Percentiles rank a stretch among this genome's conserved stretches.
These are phyloP conservation scores for Entelexis sorbosivorans DNA, from an alignment of 1,139 yeast species.

Conservation along the genomic window DNA sequence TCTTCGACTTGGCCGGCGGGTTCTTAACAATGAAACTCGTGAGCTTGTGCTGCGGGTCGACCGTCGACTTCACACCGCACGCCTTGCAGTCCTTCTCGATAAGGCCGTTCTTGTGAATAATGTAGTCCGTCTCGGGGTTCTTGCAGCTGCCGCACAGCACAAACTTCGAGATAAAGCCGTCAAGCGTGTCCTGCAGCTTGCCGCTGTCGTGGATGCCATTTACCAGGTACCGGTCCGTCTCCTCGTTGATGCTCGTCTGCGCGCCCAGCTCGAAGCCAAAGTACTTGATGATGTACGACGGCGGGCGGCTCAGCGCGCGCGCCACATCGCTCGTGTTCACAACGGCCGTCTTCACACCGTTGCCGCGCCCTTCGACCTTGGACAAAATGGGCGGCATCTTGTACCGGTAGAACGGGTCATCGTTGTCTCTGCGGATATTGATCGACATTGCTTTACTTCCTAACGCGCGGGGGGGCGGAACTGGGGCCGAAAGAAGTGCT, in stretches of 20 bases:
- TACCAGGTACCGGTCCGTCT: slow-evolving; percentile 76
- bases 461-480: not conserved
- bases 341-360: slow-evolving; percentile 95
- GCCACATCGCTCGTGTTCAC: slow-evolving; percentile 88
- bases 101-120: slow-evolving; percentile 63
- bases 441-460: slow-evolving; percentile 34
- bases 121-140: slow-evolving; percentile 94
- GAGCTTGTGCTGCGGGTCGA: slow-evolving; percentile 81
- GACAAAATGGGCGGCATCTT: slow-evolving; percentile 98
- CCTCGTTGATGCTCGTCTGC: slow-evolving; percentile 71
- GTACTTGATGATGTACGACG: slow-evolving; percentile 80
- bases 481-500: not conserved
- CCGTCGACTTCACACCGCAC: slow-evolving; percentile 79
- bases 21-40: slow-evolving; percentile 80
- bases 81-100: slow-evolving; percentile 95
- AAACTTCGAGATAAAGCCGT: slow-evolving; percentile 85
- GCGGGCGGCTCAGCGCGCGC: slow-evolving; percentile 86
- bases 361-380: slow-evolving; percentile 97
- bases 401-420: slow-evolving; percentile 97
- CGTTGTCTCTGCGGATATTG: slow-evolving; percentile 93
- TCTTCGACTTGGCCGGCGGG: slow-evolving; percentile 61
- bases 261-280: slow-evolving; percentile 98
- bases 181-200: slow-evolving; percentile 86
- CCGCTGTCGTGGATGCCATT: slow-evolving; percentile 91
- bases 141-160: slow-evolving; percentile 91